Evolutionary conservation across 163 green algal genomes (phyloP).

Genomic region (Coccomyxa subellipsoidea): DNA sequence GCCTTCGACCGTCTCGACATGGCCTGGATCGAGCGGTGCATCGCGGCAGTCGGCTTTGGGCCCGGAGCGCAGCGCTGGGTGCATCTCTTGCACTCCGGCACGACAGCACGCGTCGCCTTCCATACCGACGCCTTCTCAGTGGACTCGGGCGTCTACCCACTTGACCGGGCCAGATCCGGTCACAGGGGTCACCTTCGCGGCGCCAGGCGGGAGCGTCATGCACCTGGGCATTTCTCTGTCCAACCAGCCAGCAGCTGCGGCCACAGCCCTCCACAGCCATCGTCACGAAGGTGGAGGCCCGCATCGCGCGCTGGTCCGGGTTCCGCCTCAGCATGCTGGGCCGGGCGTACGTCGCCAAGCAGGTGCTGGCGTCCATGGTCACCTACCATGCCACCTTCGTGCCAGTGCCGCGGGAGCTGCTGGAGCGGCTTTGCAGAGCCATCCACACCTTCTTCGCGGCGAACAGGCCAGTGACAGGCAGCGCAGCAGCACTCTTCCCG

Average conservation of each 20-base stretch:
- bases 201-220: neutral
- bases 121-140: neutral
- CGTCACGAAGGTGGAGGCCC: neutral
- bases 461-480: neutral
- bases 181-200: neutral
- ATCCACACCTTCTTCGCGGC: neutral
- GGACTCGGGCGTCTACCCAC: neutral
- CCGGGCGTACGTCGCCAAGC: conserved; percentile 2
- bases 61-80: conserved; percentile 19
- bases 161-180: neutral
- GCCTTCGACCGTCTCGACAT: conserved; percentile 30
- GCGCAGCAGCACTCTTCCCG: neutral
- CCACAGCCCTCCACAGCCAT: neutral
- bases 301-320: neutral
- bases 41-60: conserved; percentile 15
- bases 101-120: neutral
- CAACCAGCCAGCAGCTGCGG: neutral
- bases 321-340: neutral
- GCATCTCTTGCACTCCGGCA: conserved; percentile 4
- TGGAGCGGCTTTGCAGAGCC: neutral
- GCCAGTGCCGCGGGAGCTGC: neutral
- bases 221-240: neutral
- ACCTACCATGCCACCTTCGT: conserved; percentile 8
- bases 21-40: conserved; percentile 10
- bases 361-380: conserved; percentile 8